Base-by-base conservation (phyloP, 176 grass and related monocot genomes). In the Saccharum officinarum region DNA sequence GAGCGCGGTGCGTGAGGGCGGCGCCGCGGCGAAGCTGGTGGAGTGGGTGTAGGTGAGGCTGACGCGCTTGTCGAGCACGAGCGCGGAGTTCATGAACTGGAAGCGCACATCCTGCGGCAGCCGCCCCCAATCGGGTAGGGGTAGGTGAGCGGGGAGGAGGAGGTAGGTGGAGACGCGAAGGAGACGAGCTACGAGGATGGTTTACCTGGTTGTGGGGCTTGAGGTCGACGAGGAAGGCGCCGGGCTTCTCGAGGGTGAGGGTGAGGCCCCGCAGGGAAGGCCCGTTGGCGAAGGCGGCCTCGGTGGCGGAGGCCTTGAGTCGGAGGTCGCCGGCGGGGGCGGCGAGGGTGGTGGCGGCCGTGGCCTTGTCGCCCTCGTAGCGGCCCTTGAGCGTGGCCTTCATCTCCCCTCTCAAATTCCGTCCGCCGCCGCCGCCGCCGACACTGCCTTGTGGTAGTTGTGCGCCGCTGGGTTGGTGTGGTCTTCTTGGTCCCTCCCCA, bases 51-150 rank as follows among this genome's bases (percentile, higher is more conserved):
- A 99, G 66, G 91, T 99, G 69, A 99, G 84, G 79, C 86, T 96
- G 83, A 96, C 71, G 49, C 86, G 81, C 88, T 94, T 95, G 75
- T 95, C 90, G 83, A 94, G 81, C 60, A 96, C 86, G 12, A 81
- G 69, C 11, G 88, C 97, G 0, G 75, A 84, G 79, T 94, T 99
- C 75, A 99, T 96, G 92, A 99, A 99, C 85, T 99, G 97, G 83
- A 99, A 96, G 16, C 88, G 87, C 84, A 88, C 88, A 77, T 96
- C 93, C 97, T 99, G 73, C 71, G 49, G 49, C 49, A 16, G 41
- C 41, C 41, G 39, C 39, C 38, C 38, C 38, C 7, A 8, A 1
- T 1, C 4, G 23, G 26, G 8, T 1, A 1, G 4, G 47, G 47
- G 40, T 10, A 47, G 14, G 68, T 9, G 11, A 49, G 46, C 25